phyloP scores from a whole-genome alignment of 352 stramenopile species.

The Albugo candida region DNA sequence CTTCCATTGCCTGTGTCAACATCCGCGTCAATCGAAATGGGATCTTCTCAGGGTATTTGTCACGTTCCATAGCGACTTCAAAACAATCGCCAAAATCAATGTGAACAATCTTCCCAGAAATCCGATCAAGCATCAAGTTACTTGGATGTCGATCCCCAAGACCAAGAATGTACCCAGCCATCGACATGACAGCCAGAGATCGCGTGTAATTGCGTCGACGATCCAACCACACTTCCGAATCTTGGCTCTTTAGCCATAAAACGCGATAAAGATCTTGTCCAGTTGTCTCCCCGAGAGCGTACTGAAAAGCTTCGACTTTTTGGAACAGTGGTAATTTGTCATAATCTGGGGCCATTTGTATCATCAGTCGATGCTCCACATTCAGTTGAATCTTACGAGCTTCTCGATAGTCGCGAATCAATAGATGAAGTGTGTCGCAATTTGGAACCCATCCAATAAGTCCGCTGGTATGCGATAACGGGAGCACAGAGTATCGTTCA shows the following conservation, averaged over 20 bases:
- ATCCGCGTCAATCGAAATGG: slow-evolving; percentile 99
- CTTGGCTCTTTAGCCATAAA: slow-evolving; percentile 97
- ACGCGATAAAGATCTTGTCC: slow-evolving; percentile 98
- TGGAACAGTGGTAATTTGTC: slow-evolving; percentile 97
- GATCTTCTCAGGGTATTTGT: slow-evolving; percentile 99
- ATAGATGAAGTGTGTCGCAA: slow-evolving; percentile 97
- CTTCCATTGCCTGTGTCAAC: slow-evolving; percentile 97
- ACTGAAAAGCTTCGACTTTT: slow-evolving; percentile 98
- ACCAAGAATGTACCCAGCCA: slow-evolving; percentile 99
- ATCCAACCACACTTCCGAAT: slow-evolving; percentile 99
- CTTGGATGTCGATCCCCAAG: slow-evolving; percentile 98
- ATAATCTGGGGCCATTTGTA: slow-evolving; percentile 94
- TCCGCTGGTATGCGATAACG: slow-evolving; percentile 96
- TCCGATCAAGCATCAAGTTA: slow-evolving; percentile 99
- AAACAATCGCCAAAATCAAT: slow-evolving; percentile 98
- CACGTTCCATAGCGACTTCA: slow-evolving; percentile 98
- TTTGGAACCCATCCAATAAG: slow-evolving; percentile 99
- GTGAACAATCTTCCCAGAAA: slow-evolving; percentile 98
- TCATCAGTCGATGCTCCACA: slow-evolving; percentile 94
- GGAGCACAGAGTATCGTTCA: slow-evolving; percentile 95
- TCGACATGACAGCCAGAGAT: slow-evolving; percentile 99
- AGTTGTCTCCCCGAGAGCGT: slow-evolving; percentile 82
- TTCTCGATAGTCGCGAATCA: slow-evolving; percentile 96
- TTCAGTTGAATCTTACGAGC: slow-evolving; percentile 88
- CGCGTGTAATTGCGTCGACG: slow-evolving; percentile 95